phyloP scores from a whole-genome alignment of 192 early-diverging fungal species.

The Rhizoclosmatium globosum region DNA sequence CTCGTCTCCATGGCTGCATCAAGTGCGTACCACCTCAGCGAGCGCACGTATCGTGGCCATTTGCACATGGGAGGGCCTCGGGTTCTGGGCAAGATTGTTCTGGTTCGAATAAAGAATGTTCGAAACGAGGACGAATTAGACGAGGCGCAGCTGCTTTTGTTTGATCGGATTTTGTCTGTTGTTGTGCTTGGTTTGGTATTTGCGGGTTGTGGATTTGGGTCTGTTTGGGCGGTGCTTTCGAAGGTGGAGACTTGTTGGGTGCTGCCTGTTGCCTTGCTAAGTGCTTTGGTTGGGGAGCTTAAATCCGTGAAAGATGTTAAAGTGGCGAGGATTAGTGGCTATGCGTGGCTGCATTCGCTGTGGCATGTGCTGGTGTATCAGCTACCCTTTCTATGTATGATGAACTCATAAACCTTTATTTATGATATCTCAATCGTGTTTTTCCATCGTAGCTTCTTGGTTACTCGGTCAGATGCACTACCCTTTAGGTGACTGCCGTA shows the following conservation, averaged over 20 bases:
- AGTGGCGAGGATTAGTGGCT: background rate
- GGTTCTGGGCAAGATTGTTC: background rate
- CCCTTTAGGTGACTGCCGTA: slow-evolving; percentile 83
- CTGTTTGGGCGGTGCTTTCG: background rate
- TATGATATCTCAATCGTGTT: slow-evolving; percentile 59
- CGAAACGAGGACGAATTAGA: background rate
- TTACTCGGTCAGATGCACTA: slow-evolving; percentile 74
- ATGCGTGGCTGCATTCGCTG: slow-evolving; percentile 9
- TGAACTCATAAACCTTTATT: slow-evolving; percentile 8
- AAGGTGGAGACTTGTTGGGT: background rate
- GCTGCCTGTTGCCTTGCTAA: background rate
- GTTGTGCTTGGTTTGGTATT: background rate
- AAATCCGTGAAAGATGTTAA: background rate
- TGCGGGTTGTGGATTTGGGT: background rate
- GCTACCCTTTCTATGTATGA: background rate
- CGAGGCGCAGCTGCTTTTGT: background rate
- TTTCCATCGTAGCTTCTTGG: slow-evolving; percentile 77
- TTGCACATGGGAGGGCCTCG: background rate
- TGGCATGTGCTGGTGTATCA: slow-evolving; percentile 30
- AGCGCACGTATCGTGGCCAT: background rate
- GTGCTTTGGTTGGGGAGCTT: slow-evolving; percentile 8
- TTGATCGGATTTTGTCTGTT: slow-evolving; percentile 3
- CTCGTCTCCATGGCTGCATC: slow-evolving; percentile 1
- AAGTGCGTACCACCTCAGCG: background rate
- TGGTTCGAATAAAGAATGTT: background rate